Base-by-base conservation (phyloP, 352 stramenopile species). In the Globisporangium canariense region DNA sequence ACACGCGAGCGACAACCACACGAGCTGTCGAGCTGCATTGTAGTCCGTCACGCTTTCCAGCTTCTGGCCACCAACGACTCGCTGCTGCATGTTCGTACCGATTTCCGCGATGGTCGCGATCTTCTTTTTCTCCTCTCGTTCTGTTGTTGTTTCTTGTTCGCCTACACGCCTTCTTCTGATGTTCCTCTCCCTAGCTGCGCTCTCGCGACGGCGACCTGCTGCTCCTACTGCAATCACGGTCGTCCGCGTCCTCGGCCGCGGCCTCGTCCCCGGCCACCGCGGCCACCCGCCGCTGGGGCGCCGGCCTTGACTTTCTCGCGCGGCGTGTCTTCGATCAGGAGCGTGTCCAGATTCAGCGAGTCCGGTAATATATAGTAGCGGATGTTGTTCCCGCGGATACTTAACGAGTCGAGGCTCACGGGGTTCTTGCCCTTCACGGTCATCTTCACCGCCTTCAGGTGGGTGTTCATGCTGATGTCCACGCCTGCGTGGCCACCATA, bases 401-500 rank as follows among this genome's bases (percentile, higher is more conserved):
- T 98, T 47, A 99, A 81, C 57, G 96, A 98, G 70, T 99, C 97
- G 57, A 99, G 90, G 53, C 84, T 97, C 32, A 98, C 93, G 5
- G 97, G 95, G 84, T 99, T 99, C 71, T 99, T 99, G 58, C 93
- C 93, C 78, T 98, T 99, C 25, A 98, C 84, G 4, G 91, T 98
- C 74, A 98, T 94, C 83, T 99, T 99, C 58, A 98, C 97, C 41
- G 98, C 96, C 77, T 99, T 99, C 32, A 99, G 78, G 85, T 99
- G 97, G 68, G 96, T 99, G 89, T 99, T 99, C 98, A 99, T 99
- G 68, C 93, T 98, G 43, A 99, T 97, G 79, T 99, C 98, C 51
- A 99, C 97, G 41, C 97, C 97, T 96, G 60, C 53, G 18, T 16
- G 25, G 28, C 60, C n/a, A 50, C 25, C 25, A 28, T 9, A 63